Evolutionary conservation across 169 alveolate genomes (phyloP).

Genomic region (Cryptosporidium sp.): DNA sequence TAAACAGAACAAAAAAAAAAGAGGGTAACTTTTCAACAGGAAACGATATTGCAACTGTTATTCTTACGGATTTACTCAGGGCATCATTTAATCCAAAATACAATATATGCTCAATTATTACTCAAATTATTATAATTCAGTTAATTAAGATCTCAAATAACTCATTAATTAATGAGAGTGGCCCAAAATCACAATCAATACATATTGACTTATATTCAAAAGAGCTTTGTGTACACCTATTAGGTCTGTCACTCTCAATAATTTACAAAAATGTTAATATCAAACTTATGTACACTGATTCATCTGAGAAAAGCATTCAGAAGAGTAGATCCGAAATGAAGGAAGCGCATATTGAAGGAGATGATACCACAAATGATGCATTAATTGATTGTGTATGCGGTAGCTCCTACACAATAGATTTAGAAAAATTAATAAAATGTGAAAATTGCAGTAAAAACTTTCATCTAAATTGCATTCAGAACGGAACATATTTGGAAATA

Average conservation of each 20-base stretch:
- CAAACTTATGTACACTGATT: neutral
- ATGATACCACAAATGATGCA: neutral
- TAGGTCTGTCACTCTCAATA: constrained; percentile 47
- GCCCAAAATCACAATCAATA: neutral
- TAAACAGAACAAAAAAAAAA: constrained; percentile 31
- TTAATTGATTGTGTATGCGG: constrained; percentile 15
- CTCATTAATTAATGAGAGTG: constrained; percentile 6
- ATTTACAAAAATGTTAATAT: constrained; percentile 5
- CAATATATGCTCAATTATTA: constrained; percentile 27
- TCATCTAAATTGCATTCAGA: constrained; percentile 23
- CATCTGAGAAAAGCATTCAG: neutral
- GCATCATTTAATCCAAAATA: constrained; percentile 64
- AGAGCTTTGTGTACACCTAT: constrained; percentile 46
- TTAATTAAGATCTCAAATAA: constrained; percentile 52
- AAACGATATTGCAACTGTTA: constrained; percentile 47
- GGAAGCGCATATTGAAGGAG: neutral
- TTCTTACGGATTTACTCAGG: constrained; percentile 46
- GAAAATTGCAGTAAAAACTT: constrained; percentile 13
- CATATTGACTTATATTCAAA: constrained; percentile 30
- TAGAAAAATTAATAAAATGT: neutral
- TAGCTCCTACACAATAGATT: neutral
- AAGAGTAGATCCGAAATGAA: neutral
- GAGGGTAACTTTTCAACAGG: constrained; percentile 13
- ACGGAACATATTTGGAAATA: constrained; percentile 22
- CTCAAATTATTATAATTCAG: constrained; percentile 18